Percentiles rank a stretch among this genome's conserved stretches.
These are phyloP conservation scores for Capronia americana DNA, from an alignment of 2,329 filamentous ascomycete genomes.

Conservation along the genomic window DNA sequence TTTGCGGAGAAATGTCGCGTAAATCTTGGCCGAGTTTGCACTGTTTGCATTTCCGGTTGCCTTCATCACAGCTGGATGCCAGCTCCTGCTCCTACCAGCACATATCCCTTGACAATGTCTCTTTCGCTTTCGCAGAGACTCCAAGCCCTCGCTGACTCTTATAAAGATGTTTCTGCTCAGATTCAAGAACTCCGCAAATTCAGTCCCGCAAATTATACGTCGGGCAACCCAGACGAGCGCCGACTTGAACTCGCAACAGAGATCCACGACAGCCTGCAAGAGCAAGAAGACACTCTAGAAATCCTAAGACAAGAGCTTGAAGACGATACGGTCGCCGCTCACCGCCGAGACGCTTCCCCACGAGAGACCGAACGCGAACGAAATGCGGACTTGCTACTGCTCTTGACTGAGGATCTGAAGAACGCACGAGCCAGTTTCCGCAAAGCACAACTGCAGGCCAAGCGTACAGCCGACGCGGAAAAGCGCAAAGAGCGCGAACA, in stretches of 20 bases:
- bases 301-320: conserved; percentile 77
- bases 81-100: neutral
- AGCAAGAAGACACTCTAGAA: conserved; percentile 83
- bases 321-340: conserved; percentile 50
- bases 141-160: conserved; percentile 59
- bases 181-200: conserved; percentile 65
- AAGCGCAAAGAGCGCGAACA: conserved; percentile 78
- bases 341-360: conserved; percentile 19
- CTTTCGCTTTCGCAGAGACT: conserved; percentile 56
- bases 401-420: conserved; percentile 73
- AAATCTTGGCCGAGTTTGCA: conserved; percentile 24
- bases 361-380: conserved; percentile 64
- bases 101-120: conserved; percentile 44
- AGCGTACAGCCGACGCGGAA: conserved; percentile 73
- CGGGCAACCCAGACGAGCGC: conserved; percentile 66
- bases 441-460: conserved; percentile 79
- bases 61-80: neutral
- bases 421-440: conserved; percentile 73
- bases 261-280: conserved; percentile 77
- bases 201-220: conserved; percentile 66
- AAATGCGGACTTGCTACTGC: conserved; percentile 69
- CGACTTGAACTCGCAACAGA: conserved; percentile 78
- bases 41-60: neutral
- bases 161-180: conserved; percentile 61
- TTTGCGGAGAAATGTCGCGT: conserved; percentile 1